Conservation (phyloP, 1,284 basidiomycete genomes). For the Takashimella tepidaria region DNA sequence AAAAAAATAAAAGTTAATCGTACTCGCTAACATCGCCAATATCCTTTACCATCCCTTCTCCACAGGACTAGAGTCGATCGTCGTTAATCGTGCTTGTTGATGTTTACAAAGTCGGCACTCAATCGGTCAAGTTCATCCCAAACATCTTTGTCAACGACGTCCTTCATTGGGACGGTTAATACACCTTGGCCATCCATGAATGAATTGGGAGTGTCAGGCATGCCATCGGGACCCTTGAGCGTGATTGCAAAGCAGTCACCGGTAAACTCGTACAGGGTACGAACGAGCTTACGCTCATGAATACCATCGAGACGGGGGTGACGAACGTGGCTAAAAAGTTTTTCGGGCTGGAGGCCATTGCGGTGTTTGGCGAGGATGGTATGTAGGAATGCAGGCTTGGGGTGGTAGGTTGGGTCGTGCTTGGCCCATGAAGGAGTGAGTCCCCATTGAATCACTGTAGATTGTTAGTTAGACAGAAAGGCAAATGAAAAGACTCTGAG, state of each 20-base stretch:
- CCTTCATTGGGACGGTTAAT: slow-evolving; percentile 25
- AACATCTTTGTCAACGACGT: slow-evolving; percentile 21
- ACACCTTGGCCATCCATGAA: slow-evolving; percentile 43
- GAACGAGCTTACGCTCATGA: slow-evolving; percentile 35
- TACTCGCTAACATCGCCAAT: not conserved
- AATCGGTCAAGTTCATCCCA: slow-evolving; percentile 23
- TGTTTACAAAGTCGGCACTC: slow-evolving; percentile 14
- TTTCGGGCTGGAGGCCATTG: slow-evolving; percentile 37
- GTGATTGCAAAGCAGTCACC: slow-evolving; percentile 42
- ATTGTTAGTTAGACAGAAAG: not conserved
- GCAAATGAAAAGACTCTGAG: not conserved
- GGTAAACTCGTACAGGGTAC: slow-evolving; percentile 43
- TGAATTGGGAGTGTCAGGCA: slow-evolving; percentile 25
- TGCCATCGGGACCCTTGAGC: slow-evolving; percentile 43
- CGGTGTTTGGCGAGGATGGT: slow-evolving; percentile 50
- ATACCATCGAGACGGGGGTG: slow-evolving; percentile 40
- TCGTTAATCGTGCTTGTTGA: not conserved
- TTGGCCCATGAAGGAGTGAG: slow-evolving; percentile 40
- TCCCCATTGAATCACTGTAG: slow-evolving; percentile 38
- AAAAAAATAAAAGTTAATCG: not conserved
- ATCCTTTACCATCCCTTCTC: not conserved
- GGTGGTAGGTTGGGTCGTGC: slow-evolving; percentile 37
- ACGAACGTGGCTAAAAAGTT: slow-evolving; percentile 41
- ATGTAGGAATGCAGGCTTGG: slow-evolving; percentile 49
- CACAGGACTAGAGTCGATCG: too few species aligned